phyloP scores from a whole-genome alignment of 179 eudicot species.

The Camellia oleifera region DNA sequence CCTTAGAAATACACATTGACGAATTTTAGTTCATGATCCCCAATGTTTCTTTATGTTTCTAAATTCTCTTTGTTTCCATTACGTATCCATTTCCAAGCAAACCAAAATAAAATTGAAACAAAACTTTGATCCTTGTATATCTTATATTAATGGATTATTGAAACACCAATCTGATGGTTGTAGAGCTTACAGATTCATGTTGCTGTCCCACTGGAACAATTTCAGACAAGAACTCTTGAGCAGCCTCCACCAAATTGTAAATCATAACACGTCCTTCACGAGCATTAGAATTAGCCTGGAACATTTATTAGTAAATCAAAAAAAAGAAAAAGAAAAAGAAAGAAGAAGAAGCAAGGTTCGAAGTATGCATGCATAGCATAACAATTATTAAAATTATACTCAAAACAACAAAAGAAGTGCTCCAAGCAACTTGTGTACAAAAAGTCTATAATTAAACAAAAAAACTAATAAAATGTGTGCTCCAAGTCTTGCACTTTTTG shows the following conservation, averaged over 20 bases:
- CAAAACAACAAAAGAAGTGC: background rate
- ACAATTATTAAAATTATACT: background rate
- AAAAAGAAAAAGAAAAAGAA: background rate
- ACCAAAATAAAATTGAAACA: background rate
- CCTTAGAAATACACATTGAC: background rate
- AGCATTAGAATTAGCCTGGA: constrained; percentile 91
- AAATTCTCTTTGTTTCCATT: background rate
- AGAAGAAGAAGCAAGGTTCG: background rate
- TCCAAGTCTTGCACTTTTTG: no score
- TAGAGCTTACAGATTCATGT: constrained; percentile 41
- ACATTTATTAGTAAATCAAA: constrained; percentile 7
- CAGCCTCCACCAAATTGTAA: constrained; percentile 98
- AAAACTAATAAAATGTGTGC: background rate
- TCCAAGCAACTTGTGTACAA: background rate
- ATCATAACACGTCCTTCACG: constrained; percentile 99
- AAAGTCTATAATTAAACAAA: background rate
- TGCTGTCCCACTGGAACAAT: constrained; percentile 54
- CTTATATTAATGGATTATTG: background rate
- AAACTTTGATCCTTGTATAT: background rate
- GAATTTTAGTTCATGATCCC: background rate
- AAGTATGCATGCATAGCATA: constrained; percentile 1
- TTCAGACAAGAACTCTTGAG: constrained; percentile 98
- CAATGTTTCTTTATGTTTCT: background rate
- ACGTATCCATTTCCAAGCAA: background rate
- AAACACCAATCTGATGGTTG: background rate